phyloP scores from a whole-genome alignment of 495 filamentous ascomycete species.

The Hyaloscypha bicolor region DNA sequence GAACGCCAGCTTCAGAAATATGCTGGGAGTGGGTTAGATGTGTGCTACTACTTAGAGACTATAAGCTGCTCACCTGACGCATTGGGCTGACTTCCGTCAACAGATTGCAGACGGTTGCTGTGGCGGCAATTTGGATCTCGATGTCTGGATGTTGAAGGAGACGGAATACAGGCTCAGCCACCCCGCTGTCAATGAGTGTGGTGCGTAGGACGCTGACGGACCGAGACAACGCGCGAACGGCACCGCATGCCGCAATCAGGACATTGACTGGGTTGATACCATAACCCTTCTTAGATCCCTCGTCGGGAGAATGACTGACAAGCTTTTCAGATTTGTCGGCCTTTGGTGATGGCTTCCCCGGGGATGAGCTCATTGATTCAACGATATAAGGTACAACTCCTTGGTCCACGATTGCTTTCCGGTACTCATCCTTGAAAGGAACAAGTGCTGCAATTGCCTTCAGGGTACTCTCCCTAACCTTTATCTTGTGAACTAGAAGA shows the following conservation, averaged over 20 bases:
- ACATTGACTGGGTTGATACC: constrained; percentile 59
- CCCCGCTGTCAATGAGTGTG: constrained; percentile 79
- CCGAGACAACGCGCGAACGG: constrained; percentile 74
- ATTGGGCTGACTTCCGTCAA: constrained; percentile 87
- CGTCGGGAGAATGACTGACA: constrained; percentile 41
- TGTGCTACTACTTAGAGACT: constrained; percentile 9
- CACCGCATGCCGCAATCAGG: constrained; percentile 82
- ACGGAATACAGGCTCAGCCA: constrained; percentile 76
- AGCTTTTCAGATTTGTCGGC: constrained; percentile 32
- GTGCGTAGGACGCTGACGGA: constrained; percentile 84
- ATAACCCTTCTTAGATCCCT: constrained; percentile 34
- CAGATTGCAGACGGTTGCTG: constrained; percentile 79
- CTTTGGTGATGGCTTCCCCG: constrained; percentile 39
- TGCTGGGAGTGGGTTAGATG: constrained; percentile 49
- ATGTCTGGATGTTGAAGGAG: constrained; percentile 75
- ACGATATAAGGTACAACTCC: constrained; percentile 80
- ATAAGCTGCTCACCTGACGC: constrained; percentile 65
- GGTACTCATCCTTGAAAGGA: constrained; percentile 79
- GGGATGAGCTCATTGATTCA: constrained; percentile 71
- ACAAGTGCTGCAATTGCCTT: constrained; percentile 77
- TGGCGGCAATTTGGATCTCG: constrained; percentile 84
- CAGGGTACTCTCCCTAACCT: constrained; percentile 75
- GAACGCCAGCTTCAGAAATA: constrained; percentile 73
- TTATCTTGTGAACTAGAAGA: constrained; percentile 70
- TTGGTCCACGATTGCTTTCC: constrained; percentile 80